Evolutionary conservation across 108 stramenopile genomes (phyloP).

Genomic region (Cyclotella distinguenda): DNA sequence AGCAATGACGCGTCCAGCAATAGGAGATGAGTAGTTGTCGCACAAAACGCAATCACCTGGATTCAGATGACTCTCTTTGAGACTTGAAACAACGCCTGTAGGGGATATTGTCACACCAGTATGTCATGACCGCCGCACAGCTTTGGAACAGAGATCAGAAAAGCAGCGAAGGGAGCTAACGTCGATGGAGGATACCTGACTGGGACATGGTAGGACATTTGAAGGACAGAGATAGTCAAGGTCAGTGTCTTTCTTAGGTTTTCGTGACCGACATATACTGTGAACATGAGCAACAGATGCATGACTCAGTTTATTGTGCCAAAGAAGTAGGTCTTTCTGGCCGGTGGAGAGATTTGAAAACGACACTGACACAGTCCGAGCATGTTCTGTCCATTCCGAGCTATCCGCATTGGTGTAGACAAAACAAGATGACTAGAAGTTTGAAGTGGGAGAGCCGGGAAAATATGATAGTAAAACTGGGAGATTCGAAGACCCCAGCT

Average conservation of each 20-base stretch:
- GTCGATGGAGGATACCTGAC: too few species aligned
- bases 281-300: background rate
- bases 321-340: background rate
- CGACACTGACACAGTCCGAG: too few species aligned
- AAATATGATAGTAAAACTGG: too few species aligned
- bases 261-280: background rate
- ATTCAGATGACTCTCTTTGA: background rate
- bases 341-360: background rate
- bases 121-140: background rate
- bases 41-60: conserved; percentile 38
- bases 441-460: too few species aligned
- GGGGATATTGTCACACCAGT: background rate
- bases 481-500: too few species aligned
- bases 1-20: conserved; percentile 34
- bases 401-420: background rate
- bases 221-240: background rate
- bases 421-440: background rate
- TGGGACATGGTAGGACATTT: too few species aligned
- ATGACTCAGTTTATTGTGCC: background rate
- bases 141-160: background rate
- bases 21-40: conserved; percentile 35
- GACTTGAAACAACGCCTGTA: background rate
- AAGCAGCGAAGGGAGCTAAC: too few species aligned
- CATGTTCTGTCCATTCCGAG: background rate
- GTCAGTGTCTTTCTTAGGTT: background rate